Base-by-base conservation (phyloP, 192 early-diverging fungal genomes). In the Backusella mclennaniae region DNA sequence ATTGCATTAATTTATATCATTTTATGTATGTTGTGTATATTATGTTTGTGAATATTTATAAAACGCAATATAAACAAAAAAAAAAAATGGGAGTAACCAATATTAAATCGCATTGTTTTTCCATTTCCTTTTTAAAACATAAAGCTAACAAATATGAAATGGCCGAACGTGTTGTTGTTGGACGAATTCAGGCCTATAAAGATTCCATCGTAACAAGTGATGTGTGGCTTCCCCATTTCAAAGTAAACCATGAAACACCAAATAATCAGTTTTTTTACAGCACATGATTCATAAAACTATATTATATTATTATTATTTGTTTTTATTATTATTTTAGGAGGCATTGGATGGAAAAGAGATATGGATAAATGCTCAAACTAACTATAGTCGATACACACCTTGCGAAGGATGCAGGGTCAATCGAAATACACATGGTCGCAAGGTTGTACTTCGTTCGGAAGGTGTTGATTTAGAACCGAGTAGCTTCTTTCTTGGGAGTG, bases 191-290 rank as follows among this genome's bases (percentile, higher is more conserved):
- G 12, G 33, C 53, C 4, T 74, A 74, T 74, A 35, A 29, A 63
- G 73, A 74, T 66, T 74, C 73, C 4, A 66, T 74, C 6, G 53
- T 74, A 66, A 74, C 73, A 42, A 74, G 73, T 63, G 73, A 74
- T 74, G 73, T 66, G n/a, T 74, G 73, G 73, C 36, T 66, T 23
- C 23, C 36, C 12, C 35, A n/a, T 11, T 74, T 74, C 26, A 74
- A 74, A 36, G 73, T 74, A 66, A 35, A 49, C 12, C 0, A 23
- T 35, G 39, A 19, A 49, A 49, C 38, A 49, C 3, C 2, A 33
- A 33, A 33, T 33, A 33, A 33, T 33, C 33, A 33, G 33, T 33
- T 12, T 31, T 42, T 15, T 42, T 23, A 36, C 35, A 69, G n/a
- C 35, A 69, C n/a, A 23, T 21, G 21, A 35, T 19, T 69, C 6